A percentile compares a stretch with the other conserved stretches of the same genome.
Evolutionary conservation across 306 rosid species (phyloP).

Genomic region (Pachyrhizus erosus): DNA sequence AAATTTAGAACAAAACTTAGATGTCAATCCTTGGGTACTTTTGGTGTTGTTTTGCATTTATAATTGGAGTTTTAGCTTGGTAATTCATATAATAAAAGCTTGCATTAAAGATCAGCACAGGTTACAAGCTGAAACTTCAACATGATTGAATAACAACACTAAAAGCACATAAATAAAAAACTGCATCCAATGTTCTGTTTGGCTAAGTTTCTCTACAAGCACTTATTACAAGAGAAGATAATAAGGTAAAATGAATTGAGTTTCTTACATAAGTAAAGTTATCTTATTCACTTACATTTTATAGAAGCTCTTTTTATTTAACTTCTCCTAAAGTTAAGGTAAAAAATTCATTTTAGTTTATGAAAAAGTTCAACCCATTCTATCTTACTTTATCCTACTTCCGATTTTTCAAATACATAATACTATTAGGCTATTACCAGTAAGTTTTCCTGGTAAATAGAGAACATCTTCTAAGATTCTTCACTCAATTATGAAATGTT

Average conservation of each 20-base stretch:
- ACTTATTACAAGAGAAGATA: too few relatives aligned
- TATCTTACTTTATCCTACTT: too few relatives aligned
- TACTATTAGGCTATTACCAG: neutral
- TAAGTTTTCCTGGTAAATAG: constrained; percentile 15
- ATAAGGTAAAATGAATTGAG: too few relatives aligned
- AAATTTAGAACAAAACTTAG: neutral
- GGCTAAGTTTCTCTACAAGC: too few relatives aligned
- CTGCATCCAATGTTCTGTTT: too few relatives aligned
- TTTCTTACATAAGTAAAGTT: too few relatives aligned
- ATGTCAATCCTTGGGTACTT: neutral
- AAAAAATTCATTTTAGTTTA: too few relatives aligned
- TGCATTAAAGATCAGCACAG: neutral
- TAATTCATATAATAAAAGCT: neutral
- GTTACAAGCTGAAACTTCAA: neutral
- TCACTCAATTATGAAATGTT: constrained; percentile 17
- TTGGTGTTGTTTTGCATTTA: neutral
- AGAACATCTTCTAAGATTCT: constrained; percentile 2
- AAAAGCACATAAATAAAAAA: neutral
- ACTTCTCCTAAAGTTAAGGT: too few relatives aligned
- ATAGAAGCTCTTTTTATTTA: too few relatives aligned
- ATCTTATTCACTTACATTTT: too few relatives aligned
- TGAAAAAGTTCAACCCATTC: too few relatives aligned
- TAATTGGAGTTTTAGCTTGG: neutral
- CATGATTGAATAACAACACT: neutral
- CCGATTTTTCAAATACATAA: constrained; percentile 1